Conservation (phyloP, 495 filamentous ascomycete species). For the Cercophora samala region DNA sequence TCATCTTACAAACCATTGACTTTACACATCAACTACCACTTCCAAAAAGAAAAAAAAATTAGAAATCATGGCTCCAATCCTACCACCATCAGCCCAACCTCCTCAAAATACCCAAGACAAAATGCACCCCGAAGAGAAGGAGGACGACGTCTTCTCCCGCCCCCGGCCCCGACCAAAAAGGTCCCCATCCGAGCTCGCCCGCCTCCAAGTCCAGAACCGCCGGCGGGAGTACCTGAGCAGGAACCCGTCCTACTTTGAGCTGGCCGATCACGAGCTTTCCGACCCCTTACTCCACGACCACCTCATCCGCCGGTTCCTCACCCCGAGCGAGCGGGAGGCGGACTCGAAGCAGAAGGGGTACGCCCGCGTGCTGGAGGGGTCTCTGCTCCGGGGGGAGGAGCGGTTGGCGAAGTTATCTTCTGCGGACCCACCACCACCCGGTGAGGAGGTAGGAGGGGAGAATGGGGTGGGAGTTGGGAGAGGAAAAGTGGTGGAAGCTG, state of each 20-base stretch:
- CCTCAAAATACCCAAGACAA: background rate
- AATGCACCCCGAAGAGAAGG: background rate
- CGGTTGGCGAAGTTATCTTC: conserved; percentile 57
- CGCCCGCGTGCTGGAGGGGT: conserved; percentile 67
- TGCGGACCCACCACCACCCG: conserved; percentile 26
- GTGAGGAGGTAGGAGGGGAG: conserved; percentile 30
- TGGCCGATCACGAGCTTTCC: conserved; percentile 48
- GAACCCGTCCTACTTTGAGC: conserved; percentile 41
- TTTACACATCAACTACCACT: no score
- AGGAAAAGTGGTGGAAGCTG: background rate
- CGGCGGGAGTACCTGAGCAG: conserved; percentile 43
- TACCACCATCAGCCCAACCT: background rate
- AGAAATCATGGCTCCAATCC: background rate
- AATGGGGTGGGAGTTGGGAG: conserved; percentile 21
- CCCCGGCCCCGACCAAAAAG: conserved; percentile 40
- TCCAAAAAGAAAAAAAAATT: no score
- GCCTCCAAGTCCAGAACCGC: conserved; percentile 42
- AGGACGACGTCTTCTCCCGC: no score
- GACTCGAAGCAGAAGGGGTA: conserved; percentile 71
- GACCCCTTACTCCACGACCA: conserved; percentile 79
- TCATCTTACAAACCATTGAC: background rate
- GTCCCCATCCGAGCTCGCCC: conserved; percentile 32
- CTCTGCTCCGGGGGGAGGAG: conserved; percentile 68
- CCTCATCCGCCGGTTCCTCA: conserved; percentile 74
- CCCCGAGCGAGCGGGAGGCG: conserved; percentile 65